These are phyloP conservation scores for Quercus robur DNA, from an alignment of 306 rosid species.

Conservation along the genomic window DNA sequence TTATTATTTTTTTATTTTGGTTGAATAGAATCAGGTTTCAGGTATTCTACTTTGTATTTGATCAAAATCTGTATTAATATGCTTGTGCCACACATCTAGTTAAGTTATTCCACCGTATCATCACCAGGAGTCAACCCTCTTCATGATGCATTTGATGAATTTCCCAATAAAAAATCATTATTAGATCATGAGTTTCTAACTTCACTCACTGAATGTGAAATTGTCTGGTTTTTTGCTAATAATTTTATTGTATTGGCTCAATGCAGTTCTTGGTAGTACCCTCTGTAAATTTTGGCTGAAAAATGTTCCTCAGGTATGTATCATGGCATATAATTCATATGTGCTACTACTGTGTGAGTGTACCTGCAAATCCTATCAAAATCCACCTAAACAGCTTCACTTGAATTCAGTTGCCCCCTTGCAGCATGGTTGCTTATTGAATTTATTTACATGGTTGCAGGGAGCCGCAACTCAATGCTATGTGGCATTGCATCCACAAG, in stretches of 20 bases:
- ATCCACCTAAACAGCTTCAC: background rate
- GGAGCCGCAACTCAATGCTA: slow-evolving; percentile 93
- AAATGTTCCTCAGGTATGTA: slow-evolving; percentile 64
- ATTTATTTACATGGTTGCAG: slow-evolving; percentile 34
- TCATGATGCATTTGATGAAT: background rate
- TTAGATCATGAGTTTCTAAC: background rate
- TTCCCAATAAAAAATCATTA: background rate
- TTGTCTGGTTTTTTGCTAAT: slow-evolving; percentile 4
- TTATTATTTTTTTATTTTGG: too few species aligned
- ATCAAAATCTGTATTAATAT: slow-evolving; percentile 4
- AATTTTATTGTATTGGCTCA: slow-evolving; percentile 10
- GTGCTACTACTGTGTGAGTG: background rate
- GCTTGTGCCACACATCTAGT: background rate
- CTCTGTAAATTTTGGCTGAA: slow-evolving; percentile 53
- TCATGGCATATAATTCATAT: background rate
- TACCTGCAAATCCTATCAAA: slow-evolving; percentile 9
- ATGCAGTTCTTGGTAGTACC: slow-evolving; percentile 45
- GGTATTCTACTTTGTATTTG: slow-evolving; percentile 2
- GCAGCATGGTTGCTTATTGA: slow-evolving; percentile 3
- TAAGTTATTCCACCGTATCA: background rate
- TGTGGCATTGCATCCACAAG: slow-evolving; percentile 73
- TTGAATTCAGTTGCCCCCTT: background rate
- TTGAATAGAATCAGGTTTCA: background rate
- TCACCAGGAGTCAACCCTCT: background rate
- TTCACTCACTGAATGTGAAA: background rate